Conservation (phyloP, 106 monocot species). For the Acorus gramineus region DNA sequence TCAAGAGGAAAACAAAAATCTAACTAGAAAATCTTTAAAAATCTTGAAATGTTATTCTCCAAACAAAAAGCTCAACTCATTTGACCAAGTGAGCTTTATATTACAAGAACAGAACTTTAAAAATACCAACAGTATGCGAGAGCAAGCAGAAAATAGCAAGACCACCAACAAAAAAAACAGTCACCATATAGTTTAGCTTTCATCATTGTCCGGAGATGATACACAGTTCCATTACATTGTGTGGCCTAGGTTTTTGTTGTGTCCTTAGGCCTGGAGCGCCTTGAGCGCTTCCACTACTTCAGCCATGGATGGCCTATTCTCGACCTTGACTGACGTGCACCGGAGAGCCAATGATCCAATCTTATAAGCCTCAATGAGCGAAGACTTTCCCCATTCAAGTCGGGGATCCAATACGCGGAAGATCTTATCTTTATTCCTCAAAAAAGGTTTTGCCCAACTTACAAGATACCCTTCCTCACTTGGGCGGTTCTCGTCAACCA, state of each 20-base stretch:
- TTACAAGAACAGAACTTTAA: too few relatives aligned
- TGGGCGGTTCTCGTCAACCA: conserved; percentile 76
- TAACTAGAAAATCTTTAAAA: too few relatives aligned
- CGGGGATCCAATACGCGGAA: conserved; percentile 55
- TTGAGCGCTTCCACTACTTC: conserved; percentile 55
- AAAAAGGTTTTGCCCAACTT: conserved; percentile 73
- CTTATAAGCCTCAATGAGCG: conserved; percentile 47
- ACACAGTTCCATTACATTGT: not conserved
- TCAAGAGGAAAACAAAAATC: too few relatives aligned
- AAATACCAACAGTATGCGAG: too few relatives aligned
- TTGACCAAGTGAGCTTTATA: too few relatives aligned
- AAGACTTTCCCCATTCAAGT: conserved; percentile 57
- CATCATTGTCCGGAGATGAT: not conserved
- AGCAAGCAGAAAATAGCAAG: too few relatives aligned
- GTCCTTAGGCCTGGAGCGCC: conserved; percentile 37
- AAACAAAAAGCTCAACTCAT: too few relatives aligned
- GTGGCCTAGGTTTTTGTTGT: conserved; percentile 1
- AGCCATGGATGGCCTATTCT: conserved; percentile 55
- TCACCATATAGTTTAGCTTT: conserved; percentile 19
- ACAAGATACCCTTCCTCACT: conserved; percentile 49
- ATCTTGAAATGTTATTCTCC: too few relatives aligned
- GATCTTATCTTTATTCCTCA: conserved; percentile 58
- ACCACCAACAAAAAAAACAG: too few relatives aligned
- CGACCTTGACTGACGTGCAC: conserved; percentile 36
- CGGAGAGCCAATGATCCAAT: conserved; percentile 38